Evolutionary conservation across 1,284 basidiomycete species (phyloP), one percentile per base, ranked within the genome.

Genomic region (Pyrrhoderma lamaoense): DNA sequence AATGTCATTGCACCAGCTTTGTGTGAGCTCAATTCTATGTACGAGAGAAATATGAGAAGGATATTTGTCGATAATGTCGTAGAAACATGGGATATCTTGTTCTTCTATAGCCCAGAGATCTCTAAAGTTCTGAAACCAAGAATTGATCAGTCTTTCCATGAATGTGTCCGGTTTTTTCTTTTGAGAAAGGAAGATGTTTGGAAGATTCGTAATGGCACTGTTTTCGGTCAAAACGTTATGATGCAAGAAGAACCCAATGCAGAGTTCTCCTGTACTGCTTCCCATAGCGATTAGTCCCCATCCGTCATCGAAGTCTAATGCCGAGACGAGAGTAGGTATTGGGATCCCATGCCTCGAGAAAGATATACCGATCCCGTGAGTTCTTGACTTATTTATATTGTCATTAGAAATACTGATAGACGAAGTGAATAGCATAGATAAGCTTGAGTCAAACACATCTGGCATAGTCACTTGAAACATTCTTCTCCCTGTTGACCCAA

Each of bases 231-330:
- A 19, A 9, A 47, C 19, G 13, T 23, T 7, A 13, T 8, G 11
- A 11, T 23, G 2, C 14, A 47, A 14, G 27, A 50, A 42, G 0
- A 39, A 50, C 2, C 36, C 42, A 8, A 50, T 11, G 23, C 19
- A 25, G 4, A 50, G 27, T 11, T 50, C 48, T 2, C 48, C 48
- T 2, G 16, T 16, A 3, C n/a, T 43, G 11, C 16, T 42, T 13
- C 48, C 40, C 2, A 44, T 18, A 5, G 43, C 14, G 9, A 50
- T 31, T 8, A 42, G n/a, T 42, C 48, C 48, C 1, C 3, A 27
- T 9, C 25, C 48, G 35, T 50, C 48, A 16, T 50, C 48, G n/a
- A 50, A 50, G 19, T 52, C 50, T n/a, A 47, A 34, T 11, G 23
- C 14, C 2, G 50, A 36, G 8, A 50, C 14, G n/a, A 36, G 14